Conservation (phyloP, 1,139 yeast genomes). For the Diutina siamensis region DNA sequence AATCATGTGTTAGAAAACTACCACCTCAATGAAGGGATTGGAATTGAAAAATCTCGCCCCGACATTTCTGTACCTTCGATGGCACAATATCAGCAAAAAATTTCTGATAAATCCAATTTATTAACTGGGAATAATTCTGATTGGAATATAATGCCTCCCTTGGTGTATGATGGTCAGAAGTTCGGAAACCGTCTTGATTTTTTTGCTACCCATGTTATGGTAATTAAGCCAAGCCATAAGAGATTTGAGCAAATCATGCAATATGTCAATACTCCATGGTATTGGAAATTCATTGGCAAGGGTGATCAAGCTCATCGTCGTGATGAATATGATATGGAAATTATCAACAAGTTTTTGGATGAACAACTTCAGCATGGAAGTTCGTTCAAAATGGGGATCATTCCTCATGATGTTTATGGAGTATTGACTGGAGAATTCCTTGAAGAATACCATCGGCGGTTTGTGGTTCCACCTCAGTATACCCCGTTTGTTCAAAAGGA, state of each 20-base stretch:
- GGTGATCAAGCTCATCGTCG: neutral
- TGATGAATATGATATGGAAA: conserved; percentile 32
- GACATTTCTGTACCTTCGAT: neutral
- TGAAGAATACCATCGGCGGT: conserved; percentile 16
- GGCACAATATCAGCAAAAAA: neutral
- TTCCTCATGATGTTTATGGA: conserved; percentile 38
- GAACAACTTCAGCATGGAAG: conserved; percentile 10
- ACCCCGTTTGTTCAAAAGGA: conserved; percentile 18
- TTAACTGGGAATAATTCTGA: neutral
- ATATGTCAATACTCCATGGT: neutral
- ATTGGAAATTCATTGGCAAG: neutral
- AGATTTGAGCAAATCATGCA: neutral
- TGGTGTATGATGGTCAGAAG: neutral
- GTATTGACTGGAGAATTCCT: conserved; percentile 39
- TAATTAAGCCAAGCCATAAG: neutral
- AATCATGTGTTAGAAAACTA: conserved; percentile 3
- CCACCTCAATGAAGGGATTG: neutral
- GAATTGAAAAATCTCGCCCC: neutral
- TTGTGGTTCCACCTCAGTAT: conserved; percentile 22
- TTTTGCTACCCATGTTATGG: conserved; percentile 4
- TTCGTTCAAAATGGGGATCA: conserved; percentile 20
- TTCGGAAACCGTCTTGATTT: neutral
- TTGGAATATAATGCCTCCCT: neutral
- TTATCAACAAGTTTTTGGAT: conserved; percentile 25
- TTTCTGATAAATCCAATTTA: neutral